A percentile compares a stretch with the other conserved stretches of the same genome.
Evolutionary conservation across 495 filamentous ascomycete genomes (phyloP).

Genomic region (Glonium stellatum): DNA sequence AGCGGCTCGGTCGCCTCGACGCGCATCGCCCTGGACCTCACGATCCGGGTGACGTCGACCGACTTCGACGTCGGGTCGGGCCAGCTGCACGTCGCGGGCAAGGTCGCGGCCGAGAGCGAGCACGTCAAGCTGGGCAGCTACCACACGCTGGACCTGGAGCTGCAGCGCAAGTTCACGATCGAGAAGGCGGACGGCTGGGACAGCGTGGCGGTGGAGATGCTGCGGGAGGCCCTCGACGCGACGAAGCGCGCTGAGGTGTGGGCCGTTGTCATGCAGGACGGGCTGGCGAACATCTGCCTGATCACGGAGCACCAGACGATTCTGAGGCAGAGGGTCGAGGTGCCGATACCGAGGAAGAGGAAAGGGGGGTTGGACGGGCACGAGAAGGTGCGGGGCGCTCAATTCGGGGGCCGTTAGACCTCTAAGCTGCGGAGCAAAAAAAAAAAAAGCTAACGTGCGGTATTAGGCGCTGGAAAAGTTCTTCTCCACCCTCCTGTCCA

Average conservation of each 20-base stretch:
- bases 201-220: constrained; percentile 69
- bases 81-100: constrained; percentile 77
- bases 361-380: constrained; percentile 30
- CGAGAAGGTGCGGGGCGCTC: constrained; percentile 30
- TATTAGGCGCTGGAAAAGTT: constrained; percentile 65
- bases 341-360: constrained; percentile 68
- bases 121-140: constrained; percentile 75
- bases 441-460: too few species aligned
- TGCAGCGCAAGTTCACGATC: constrained; percentile 79
- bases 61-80: constrained; percentile 86
- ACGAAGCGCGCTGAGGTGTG: constrained; percentile 65
- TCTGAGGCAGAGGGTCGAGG: constrained; percentile 79
- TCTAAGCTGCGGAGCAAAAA: too few species aligned
- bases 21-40: constrained; percentile 70
- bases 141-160: constrained; percentile 86
- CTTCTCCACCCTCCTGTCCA: constrained; percentile 68
- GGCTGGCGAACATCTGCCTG: constrained; percentile 84
- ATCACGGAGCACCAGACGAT: constrained; percentile 89
- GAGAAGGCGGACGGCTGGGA: constrained; percentile 80
- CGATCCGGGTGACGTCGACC: constrained; percentile 71
- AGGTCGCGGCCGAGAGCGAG: constrained; percentile 74
- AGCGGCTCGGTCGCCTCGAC: constrained; percentile 70
- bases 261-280: constrained; percentile 92
- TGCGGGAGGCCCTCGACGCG: constrained; percentile 72
- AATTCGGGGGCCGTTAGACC: background rate